phyloP scores from a whole-genome alignment of 768 basidiomycete species.

The Termitomyces sp. region DNA sequence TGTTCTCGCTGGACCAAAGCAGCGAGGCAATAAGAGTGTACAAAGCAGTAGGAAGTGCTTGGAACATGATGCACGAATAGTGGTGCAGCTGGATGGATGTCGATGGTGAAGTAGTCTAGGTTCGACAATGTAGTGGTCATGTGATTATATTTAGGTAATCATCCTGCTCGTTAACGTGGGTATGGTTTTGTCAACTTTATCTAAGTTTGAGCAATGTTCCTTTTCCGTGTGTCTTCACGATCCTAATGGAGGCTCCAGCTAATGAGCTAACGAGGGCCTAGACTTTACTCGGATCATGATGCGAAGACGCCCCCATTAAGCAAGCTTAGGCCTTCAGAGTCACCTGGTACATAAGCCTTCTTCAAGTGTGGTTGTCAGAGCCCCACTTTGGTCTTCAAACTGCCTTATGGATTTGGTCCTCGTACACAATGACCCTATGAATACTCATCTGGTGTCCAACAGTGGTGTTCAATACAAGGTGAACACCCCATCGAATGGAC shows the following conservation, averaged over 20 bases:
- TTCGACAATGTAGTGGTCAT: background rate
- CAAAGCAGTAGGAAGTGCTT: constrained; percentile 35
- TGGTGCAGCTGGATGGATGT: background rate
- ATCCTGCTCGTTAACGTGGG: too few species aligned
- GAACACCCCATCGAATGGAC: constrained; percentile 19
- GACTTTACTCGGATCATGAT: background rate
- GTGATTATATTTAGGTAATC: background rate
- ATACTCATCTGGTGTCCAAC: constrained; percentile 28
- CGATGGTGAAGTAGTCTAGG: background rate
- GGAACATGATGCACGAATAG: constrained; percentile 21
- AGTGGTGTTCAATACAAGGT: constrained; percentile 30
- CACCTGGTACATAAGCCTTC: background rate
- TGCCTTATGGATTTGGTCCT: constrained; percentile 26
- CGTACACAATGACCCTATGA: constrained; percentile 32
- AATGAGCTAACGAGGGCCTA: background rate
- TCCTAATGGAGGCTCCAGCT: background rate
- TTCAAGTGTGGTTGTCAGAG: background rate
- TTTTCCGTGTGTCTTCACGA: background rate
- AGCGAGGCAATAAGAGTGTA: constrained; percentile 36
- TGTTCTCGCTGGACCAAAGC: constrained; percentile 29
- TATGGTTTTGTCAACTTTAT: too few species aligned
- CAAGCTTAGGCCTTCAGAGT: background rate
- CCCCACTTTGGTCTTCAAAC: background rate
- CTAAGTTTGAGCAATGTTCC: background rate
- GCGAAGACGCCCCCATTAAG: background rate